phyloP scores from a whole-genome alignment of 2,329 filamentous ascomycete species.

The Tolypocladium sp. region DNA sequence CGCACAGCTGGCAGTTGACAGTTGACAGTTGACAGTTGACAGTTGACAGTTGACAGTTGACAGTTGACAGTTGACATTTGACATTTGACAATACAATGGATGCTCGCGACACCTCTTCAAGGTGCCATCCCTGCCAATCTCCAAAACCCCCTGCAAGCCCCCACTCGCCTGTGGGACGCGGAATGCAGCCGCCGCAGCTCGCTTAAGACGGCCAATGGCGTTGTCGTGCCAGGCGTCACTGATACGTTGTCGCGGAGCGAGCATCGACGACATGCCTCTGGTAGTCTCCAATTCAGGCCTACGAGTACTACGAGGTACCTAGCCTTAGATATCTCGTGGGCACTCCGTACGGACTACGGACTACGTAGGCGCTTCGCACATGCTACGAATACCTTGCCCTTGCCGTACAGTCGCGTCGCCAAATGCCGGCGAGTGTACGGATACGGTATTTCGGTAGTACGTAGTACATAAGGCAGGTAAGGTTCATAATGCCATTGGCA shows the following conservation, averaged over 20 bases:
- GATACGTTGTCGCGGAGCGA: not conserved
- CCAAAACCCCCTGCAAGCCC: not conserved
- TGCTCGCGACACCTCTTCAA: not conserved
- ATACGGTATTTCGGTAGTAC: too few relatives aligned
- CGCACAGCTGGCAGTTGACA: too few relatives aligned
- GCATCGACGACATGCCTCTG: not conserved
- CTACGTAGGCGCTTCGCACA: too few relatives aligned
- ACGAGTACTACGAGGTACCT: not conserved
- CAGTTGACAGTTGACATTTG: too few relatives aligned
- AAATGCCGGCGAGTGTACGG: not conserved
- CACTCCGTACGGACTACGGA: not conserved
- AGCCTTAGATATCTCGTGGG: not conserved
- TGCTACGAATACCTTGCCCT: not conserved
- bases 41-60: too few relatives aligned
- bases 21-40: too few relatives aligned
- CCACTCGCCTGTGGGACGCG: not conserved
- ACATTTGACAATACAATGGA: not conserved
- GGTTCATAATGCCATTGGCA: not conserved
- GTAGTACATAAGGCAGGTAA: too few relatives aligned
- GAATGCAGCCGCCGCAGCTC: constrained; percentile 4
- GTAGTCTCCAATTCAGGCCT: not conserved
- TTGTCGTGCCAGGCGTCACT: not conserved
- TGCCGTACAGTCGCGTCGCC: not conserved
- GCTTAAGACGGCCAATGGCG: constrained; percentile 3
- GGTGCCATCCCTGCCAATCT: not conserved